Evolutionary conservation across 345 rosid species (phyloP), one percentile per base, ranked within the genome.

Genomic region (Eucalyptus guilfoylei): DNA sequence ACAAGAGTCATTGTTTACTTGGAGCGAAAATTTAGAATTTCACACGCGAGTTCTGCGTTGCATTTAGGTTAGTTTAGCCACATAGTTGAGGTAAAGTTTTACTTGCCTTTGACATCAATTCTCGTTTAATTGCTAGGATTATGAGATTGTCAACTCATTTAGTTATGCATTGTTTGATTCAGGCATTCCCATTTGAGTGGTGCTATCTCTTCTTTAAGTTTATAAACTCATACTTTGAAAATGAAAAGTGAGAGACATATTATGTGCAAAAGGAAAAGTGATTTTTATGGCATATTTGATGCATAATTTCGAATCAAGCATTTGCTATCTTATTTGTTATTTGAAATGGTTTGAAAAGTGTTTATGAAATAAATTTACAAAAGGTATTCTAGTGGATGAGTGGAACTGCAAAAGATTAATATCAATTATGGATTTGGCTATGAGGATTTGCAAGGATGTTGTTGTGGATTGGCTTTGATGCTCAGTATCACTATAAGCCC

Each of bases 111-210:
- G 13, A 55, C 6, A 24, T 55, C 13, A 10, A 55, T 10, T 55
- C 62, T 55, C 62, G 0, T 55, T 55, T 55, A 55, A 24, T 55
- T 55, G 62, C 30, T 24, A 55, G 30, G 13, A 55, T 55, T 55
- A 23, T 24, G 3, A 55, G 28, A 24, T 55, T 9, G 62, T 9
- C 3, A 0, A 24, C 62, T 55, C 6, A 0, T 55, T 55, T 23
- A 55, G 30, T 10, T 55, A 55, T 23, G 28, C 28, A 55, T 9
- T 55, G 28, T 55, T 55, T 55, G 62, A 0, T 24, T 55, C 1
- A 0, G 30, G 30, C 28, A 55, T 24, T 55, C 62, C 1, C 13
- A 55, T 0, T 0, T 24, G 11, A 55, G 30, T 9, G 13, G 62
- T 55, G 6, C 2, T 55, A 55, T 55, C 62, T 55, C 62, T 55